Base-by-base conservation (phyloP, 1,284 basidiomycete genomes). In the Moesziomyces sp. region DNA sequence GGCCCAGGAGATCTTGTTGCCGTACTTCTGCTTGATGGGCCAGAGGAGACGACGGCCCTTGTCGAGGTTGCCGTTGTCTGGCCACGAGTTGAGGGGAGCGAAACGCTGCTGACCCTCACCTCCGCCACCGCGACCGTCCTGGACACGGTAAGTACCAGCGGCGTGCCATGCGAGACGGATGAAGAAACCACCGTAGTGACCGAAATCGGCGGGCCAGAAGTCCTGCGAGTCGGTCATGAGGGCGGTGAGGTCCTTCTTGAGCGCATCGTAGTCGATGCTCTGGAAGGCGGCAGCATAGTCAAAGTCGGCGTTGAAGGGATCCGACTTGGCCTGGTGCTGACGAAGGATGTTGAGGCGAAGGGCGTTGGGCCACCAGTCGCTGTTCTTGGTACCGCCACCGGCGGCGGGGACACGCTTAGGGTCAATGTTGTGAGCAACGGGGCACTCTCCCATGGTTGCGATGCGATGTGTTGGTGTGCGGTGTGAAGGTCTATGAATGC, bases 1-100 rank as follows among this genome's bases (percentile, higher is more conserved):
- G 19, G 67, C 67, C 67, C 67, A 69, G 5, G 67, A 69, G 49
- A 69, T 69, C 57, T 63, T 64, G 61, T 64, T 69, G 42, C 67
- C 67, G 50, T 69, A 69, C 67, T 69, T 69, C 46, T 69, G 67
- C 67, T 69, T 69, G 60, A 69, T 63, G 28, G 67, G 67, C 67
- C 67, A 69, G 46, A 69, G 45, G 60, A 69, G 67, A 53, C 67
- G 67, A 57, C 60, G 67, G 16, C 55, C 67, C 67, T 69, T 69
- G 57, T 69, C 67, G 52, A 69, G 61, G 50, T 63, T 63, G 18
- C 60, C 61, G 43, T 69, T 69, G 67, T 69, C 67, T 56, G 67
- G 67, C 67, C 67, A 69, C 45, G 67, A 69, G 60, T 69, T 69
- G 48, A 69, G 53, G 35, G 67, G 67, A 63, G 67, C 67, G 38